phyloP scores from a whole-genome alignment of 768 basidiomycete species.

The Mycena leptocephala region DNA sequence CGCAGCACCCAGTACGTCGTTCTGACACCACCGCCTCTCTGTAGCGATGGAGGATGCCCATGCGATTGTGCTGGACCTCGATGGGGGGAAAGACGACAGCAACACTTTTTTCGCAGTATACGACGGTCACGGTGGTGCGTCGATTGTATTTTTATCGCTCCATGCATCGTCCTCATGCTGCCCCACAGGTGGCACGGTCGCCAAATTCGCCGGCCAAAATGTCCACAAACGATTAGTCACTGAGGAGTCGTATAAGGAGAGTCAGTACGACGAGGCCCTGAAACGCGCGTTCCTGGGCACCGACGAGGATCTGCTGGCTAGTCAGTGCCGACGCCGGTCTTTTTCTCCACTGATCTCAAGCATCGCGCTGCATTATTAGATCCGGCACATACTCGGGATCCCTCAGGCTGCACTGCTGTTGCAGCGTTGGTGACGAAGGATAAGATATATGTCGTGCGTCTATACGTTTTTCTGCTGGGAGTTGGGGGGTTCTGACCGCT shows the following conservation, averaged over 20 bases:
- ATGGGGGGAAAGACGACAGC: slow-evolving; percentile 61
- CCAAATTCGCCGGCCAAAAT: slow-evolving; percentile 88
- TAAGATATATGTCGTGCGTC: slow-evolving; percentile 86
- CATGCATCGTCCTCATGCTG: slow-evolving; percentile 29
- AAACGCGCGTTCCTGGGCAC: slow-evolving; percentile 94
- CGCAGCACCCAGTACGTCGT: slow-evolving; percentile 20
- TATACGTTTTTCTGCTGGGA: slow-evolving; percentile 6
- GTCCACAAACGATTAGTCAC: slow-evolving; percentile 83
- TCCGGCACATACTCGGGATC: slow-evolving; percentile 89
- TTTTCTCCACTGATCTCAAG: slow-evolving; percentile 22
- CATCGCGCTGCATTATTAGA: slow-evolving; percentile 62
- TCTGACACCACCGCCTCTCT: slow-evolving; percentile 36
- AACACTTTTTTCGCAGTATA: slow-evolving; percentile 97
- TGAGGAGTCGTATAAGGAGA: slow-evolving; percentile 82
- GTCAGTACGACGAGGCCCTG: slow-evolving; percentile 82
- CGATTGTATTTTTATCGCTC: slow-evolving; percentile 8
- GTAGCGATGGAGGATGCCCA: slow-evolving; percentile 99
- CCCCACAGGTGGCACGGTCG: slow-evolving; percentile 82
- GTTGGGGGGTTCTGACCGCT: slow-evolving; percentile 33
- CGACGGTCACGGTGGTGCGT: slow-evolving; percentile 96
- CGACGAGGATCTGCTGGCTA: slow-evolving; percentile 92
- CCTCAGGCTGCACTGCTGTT: slow-evolving; percentile 97
- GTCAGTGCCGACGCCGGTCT: slow-evolving; percentile 59
- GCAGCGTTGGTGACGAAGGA: slow-evolving; percentile 88
- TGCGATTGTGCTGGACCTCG: slow-evolving; percentile 80